Evolutionary conservation across 2,329 filamentous ascomycete genomes (phyloP).

Genomic region (Ophiosphaerella korrae): DNA sequence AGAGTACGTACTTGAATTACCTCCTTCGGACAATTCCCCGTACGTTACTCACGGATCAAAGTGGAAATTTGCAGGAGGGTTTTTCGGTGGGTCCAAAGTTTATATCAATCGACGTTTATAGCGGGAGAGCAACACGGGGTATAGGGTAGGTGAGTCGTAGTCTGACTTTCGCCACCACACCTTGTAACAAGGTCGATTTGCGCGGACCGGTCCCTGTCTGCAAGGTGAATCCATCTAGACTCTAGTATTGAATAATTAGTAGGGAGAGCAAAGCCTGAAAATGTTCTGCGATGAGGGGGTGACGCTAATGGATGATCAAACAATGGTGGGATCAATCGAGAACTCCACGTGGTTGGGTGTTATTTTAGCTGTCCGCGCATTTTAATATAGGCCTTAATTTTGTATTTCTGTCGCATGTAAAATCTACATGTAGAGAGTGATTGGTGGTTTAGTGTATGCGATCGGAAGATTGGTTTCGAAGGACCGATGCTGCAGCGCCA

Average conservation of each 20-base stretch:
- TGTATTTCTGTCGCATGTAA: not conserved
- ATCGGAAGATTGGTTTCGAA: constrained; percentile 3
- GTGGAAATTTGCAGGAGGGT: constrained; percentile 36
- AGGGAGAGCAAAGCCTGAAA: constrained; percentile 4
- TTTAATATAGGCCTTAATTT: not conserved
- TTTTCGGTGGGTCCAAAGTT: constrained; percentile 23
- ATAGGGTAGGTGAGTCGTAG: not conserved
- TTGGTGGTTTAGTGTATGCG: not conserved
- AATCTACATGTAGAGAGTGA: not conserved
- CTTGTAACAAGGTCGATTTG: not conserved
- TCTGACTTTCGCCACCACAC: not conserved
- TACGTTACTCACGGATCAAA: constrained; percentile 11
- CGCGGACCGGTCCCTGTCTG: constrained; percentile 9
- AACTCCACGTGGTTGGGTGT: not conserved
- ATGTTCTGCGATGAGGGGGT: constrained; percentile 16
- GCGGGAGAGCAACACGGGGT: constrained; percentile 11
- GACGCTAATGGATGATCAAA: constrained; percentile 40
- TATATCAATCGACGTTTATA: constrained; percentile 11
- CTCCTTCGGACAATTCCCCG: constrained; percentile 15
- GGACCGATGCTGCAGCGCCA: not conserved
- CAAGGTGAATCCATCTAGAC: constrained; percentile 15
- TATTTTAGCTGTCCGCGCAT: not conserved
- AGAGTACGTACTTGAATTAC: constrained; percentile 22
- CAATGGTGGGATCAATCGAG: constrained; percentile 26
- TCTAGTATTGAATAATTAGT: constrained; percentile 15